Evolutionary conservation across 2,329 filamentous ascomycete species (phyloP), one percentile per base, ranked within the genome.

Genomic region (Aspergillus uvarum): DNA sequence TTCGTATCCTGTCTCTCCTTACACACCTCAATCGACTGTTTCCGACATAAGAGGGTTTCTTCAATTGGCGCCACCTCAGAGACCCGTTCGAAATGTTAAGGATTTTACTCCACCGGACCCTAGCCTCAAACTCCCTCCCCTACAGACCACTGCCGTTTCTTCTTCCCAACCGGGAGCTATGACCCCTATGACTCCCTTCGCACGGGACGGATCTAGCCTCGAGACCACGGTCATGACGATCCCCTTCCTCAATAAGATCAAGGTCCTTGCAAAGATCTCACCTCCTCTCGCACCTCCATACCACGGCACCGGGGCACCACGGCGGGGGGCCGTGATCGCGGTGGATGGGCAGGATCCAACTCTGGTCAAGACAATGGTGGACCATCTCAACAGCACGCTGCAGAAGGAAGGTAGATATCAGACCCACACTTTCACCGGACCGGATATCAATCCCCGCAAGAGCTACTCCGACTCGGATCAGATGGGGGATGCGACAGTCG

Each of bases 241-340:
- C 54, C 84, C 89, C 0, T 89, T 90, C 68, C 76, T 87, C 49
- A 87, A 87, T 65, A 96, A 96, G 75, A 85, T 96, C 67, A 86
- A 87, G 52, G 83, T 94, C 2, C 81, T 98, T 35, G 82, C 86
- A 16, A 87, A 87, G 62, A 91, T 97, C 65, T 89, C 89, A 50
- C 90, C 89, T 24, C 87, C 90, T 0, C 79, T 91, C 14, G 76
- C 78, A 5, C 67, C 69, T 1, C 67, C 69, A 26, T 73, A 72
- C 59, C 68, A 67, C 4, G 67, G 72, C 47, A 61, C 64, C 10
- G 59, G 52, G 19, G 60, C 66, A 5, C 80, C 68, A 66, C 79
- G 80, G 6, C 85, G 92, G n/a, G 93, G 94, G 0, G 85, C 90
- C 0, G 84, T 97, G 42, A 88, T 98, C 63, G 89, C 91, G 0